Percentiles rank a stretch among this genome's conserved stretches.
phyloP scores from a whole-genome alignment of 2,329 filamentous ascomycete species.

The Elsinoe batatas region DNA sequence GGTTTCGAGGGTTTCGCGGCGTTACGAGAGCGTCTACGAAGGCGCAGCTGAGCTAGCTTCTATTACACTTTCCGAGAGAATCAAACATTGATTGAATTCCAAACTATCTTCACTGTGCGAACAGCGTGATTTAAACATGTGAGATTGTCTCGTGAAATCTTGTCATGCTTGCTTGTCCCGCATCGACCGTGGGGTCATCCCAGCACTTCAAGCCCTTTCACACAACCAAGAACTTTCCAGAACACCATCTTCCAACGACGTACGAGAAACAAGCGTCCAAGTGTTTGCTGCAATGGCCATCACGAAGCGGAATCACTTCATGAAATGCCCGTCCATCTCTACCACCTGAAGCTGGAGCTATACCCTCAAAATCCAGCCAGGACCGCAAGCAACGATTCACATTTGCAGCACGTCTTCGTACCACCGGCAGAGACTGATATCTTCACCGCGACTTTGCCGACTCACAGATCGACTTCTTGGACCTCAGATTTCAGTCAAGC shows the following conservation, averaged over 20 bases:
- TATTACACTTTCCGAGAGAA: background rate
- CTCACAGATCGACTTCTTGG: slow-evolving; percentile 33
- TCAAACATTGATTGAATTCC: slow-evolving; percentile 3
- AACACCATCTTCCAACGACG: background rate
- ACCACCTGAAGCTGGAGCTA: slow-evolving; percentile 52
- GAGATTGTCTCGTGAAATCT: background rate
- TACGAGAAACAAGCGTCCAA: background rate
- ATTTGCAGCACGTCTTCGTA: slow-evolving; percentile 24
- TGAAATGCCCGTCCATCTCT: slow-evolving; percentile 53
- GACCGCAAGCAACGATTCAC: slow-evolving; percentile 8
- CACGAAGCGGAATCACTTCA: slow-evolving; percentile 20
- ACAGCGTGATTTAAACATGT: background rate
- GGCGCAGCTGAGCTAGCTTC: slow-evolving; percentile 2
- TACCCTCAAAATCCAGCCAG: slow-evolving; percentile 28
- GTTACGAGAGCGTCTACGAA: slow-evolving; percentile 10
- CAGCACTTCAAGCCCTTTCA: background rate
- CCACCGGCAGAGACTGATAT: slow-evolving; percentile 36
- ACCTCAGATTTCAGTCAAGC: slow-evolving; percentile 19
- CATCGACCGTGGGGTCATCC: background rate
- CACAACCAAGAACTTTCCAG: background rate
- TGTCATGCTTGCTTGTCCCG: background rate
- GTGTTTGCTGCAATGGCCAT: background rate
- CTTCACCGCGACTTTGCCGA: slow-evolving; percentile 36
- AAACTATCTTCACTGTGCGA: background rate
- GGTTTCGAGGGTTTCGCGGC: slow-evolving; percentile 14